phyloP scores from a whole-genome alignment of 2,329 filamentous ascomycete genomes.

The Colletotrichum lentis region DNA sequence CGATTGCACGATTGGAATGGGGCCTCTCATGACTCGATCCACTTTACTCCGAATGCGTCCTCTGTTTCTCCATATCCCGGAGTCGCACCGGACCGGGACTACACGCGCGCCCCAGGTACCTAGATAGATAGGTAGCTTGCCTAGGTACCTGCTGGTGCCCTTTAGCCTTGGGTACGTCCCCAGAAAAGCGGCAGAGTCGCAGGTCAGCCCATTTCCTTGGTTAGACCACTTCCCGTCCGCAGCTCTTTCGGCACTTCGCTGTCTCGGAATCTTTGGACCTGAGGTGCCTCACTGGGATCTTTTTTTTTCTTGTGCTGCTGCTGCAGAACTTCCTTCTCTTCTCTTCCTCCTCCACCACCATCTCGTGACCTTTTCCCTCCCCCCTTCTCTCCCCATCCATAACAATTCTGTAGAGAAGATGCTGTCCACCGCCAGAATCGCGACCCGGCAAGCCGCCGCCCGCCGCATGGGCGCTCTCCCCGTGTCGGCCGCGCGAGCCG shows the following conservation, averaged over 20 bases:
- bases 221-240: conserved; percentile 22
- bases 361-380: not conserved
- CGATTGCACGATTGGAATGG: conserved; percentile 18
- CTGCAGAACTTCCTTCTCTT: conserved; percentile 17
- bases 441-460: conserved; percentile 38
- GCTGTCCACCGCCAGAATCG: conserved; percentile 39
- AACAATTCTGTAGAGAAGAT: conserved; percentile 20
- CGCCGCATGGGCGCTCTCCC: conserved; percentile 36
- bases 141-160: too few species aligned
- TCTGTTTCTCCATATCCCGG: conserved; percentile 16
- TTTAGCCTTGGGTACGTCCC: too few species aligned
- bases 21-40: conserved; percentile 10
- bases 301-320: conserved; percentile 12
- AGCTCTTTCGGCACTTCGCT: conserved; percentile 36
- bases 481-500: conserved; percentile 50
- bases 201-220: conserved; percentile 33
- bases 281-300: conserved; percentile 3
- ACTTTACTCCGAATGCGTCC: not conserved
- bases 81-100: conserved; percentile 8
- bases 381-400: too few species aligned
- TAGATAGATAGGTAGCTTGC: too few species aligned
- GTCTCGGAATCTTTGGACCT: conserved; percentile 32
- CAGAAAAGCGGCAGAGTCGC: conserved; percentile 29
- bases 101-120: not conserved
- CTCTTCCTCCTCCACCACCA: not conserved